phyloP scores from a whole-genome alignment of 495 filamentous ascomycete species.

The Hypoxylon subgilvum region DNA sequence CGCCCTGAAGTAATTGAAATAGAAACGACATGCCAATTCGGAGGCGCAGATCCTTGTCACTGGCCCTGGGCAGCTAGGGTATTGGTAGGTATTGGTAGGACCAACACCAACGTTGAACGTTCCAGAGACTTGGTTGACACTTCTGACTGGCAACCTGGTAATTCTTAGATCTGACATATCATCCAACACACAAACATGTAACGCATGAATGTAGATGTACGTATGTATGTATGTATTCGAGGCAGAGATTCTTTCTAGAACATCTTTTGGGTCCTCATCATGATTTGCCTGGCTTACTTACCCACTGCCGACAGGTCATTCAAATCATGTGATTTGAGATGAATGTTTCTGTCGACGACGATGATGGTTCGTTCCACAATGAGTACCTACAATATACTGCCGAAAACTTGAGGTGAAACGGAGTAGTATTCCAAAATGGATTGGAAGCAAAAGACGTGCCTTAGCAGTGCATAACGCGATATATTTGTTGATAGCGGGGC shows the following conservation, averaged over 20 bases:
- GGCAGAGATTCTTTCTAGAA: conserved; percentile 32
- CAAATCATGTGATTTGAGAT: conserved; percentile 32
- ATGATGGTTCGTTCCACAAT: too few relatives aligned
- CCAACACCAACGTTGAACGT: conserved; percentile 1
- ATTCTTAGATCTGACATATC: conserved; percentile 19
- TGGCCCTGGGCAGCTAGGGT: conserved; percentile 12
- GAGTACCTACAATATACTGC: conserved; percentile 7
- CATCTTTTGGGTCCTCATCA: conserved; percentile 7
- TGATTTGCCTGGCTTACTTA: too few relatives aligned
- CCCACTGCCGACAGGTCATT: conserved; percentile 22
- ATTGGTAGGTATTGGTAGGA: conserved; percentile 4
- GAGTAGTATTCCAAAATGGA: background rate
- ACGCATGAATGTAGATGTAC: background rate
- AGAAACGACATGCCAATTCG: background rate
- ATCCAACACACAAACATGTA: background rate
- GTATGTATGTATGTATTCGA: conserved; percentile 1
- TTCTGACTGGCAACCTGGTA: conserved; percentile 7
- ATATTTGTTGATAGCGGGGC: too few relatives aligned
- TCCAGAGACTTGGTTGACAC: conserved; percentile 21
- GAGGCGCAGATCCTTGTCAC: conserved; percentile 25
- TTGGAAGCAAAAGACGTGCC: background rate
- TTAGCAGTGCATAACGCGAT: too few relatives aligned
- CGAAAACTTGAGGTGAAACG: conserved; percentile 30
- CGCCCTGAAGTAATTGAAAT: background rate
- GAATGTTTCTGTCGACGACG: background rate